phyloP scores from a whole-genome alignment of 805 yeast species.

The Brettanomyces anomalus region DNA sequence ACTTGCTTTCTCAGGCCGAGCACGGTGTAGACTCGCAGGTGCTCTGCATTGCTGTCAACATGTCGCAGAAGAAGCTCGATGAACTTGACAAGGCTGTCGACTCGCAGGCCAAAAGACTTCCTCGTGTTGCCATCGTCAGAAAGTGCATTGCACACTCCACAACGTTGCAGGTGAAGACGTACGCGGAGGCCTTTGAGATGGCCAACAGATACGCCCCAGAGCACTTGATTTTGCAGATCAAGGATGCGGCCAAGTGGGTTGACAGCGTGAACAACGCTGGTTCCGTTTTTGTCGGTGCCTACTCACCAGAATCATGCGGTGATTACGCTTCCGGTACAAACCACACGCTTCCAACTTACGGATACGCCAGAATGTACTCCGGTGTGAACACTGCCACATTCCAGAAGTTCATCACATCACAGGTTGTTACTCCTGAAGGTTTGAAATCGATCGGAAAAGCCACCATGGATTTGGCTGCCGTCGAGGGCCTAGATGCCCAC shows the following conservation, averaged over 20 bases:
- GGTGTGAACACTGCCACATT: constrained; percentile 96
- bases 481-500: constrained; percentile 96
- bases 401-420: constrained; percentile 92
- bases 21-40: constrained; percentile 99
- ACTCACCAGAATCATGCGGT: constrained; percentile 97
- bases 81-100: constrained; percentile 78
- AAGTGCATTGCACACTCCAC: constrained; percentile 89
- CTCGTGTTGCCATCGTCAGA: constrained; percentile 89
- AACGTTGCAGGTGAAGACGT: constrained; percentile 56
- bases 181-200: constrained; percentile 77
- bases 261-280: constrained; percentile 85
- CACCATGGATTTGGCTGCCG: constrained; percentile 90
- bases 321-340: constrained; percentile 98
- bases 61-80: constrained; percentile 49
- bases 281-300: constrained; percentile 90
- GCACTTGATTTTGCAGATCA: constrained; percentile 87
- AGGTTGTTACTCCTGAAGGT: constrained; percentile 81
- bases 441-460: constrained; percentile 87
- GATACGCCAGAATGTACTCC: constrained; percentile 94
- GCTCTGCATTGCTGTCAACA: constrained; percentile 72
- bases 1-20: constrained; percentile 94
- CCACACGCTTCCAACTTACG: constrained; percentile 97
- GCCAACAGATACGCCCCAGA: constrained; percentile 95
- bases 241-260: constrained; percentile 67
- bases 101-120: constrained; percentile 72